Evolutionary conservation across 768 basidiomycete genomes (phyloP), one percentile per base, ranked within the genome.

Genomic region (Boletellus sp.): DNA sequence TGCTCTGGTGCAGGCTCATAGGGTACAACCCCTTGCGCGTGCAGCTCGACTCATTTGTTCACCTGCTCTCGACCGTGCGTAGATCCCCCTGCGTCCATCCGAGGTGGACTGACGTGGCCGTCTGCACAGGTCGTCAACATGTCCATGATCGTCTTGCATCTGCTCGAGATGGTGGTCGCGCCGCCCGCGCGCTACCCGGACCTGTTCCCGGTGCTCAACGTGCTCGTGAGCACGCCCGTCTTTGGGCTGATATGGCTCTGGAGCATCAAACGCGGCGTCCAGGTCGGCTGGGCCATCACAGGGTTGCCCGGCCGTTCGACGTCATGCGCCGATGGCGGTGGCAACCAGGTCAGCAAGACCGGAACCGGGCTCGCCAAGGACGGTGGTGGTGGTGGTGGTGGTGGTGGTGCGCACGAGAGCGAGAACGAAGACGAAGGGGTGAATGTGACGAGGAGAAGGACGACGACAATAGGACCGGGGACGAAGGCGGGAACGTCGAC

Each of bases 241-340:
- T 95, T 97, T 63, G 78, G 74, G 7, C 65, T 90, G 24, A 75
- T 80, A n/a, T 97, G 90, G 90, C 61, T 93, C 15, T 96, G 92
- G 92, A 90, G 88, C 43, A 82, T 92, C 65, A 86, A 84, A 56
- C 84, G 87, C 41, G 79, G 87, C 19, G 63, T 93, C 20, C 84
- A 94, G 59, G 84, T 84, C 33, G 74, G 80, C 9, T 95, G 93
- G 94, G 88, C 85, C 12, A 63, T 89, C 10, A 79, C 80, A 5
- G 85, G 85, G 0, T 67, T 83, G 1, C 63, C 66, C 6, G 62
- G 67, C n/a, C 8, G 28, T 28, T 28, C 28, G 28, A 28, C 28
- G 2, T 57, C 56, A 22, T 24, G 58, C 0, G n/a, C 35, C 5
- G 45, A 50, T 28, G 28, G 28, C 28, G 7, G 28, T 28, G 4